Conservation (phyloP, 2,329 filamentous ascomycete genomes). For the Macrophomina pseudophaseolina region DNA sequence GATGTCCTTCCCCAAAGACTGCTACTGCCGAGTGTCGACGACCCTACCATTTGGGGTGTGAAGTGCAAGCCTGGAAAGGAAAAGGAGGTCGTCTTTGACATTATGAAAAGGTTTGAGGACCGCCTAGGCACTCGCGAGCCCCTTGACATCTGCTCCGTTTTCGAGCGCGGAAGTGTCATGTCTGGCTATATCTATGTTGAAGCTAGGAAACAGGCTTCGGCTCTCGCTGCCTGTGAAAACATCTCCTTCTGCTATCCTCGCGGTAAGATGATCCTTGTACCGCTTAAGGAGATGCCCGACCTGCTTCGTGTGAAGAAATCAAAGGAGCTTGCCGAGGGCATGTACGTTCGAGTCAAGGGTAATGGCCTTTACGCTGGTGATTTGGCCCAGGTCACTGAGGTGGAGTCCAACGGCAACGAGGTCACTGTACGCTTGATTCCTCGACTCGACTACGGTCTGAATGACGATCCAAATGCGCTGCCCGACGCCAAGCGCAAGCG, state of each 20-base stretch:
- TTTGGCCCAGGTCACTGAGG: slow-evolving; percentile 87
- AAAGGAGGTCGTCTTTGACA: slow-evolving; percentile 82
- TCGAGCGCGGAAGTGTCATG: slow-evolving; percentile 85
- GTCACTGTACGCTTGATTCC: slow-evolving; percentile 88
- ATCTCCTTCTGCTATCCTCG: slow-evolving; percentile 90
- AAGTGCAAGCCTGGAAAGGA: slow-evolving; percentile 96
- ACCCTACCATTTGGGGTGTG: slow-evolving; percentile 94
- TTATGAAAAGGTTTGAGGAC: slow-evolving; percentile 89
- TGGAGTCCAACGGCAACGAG: slow-evolving; percentile 90
- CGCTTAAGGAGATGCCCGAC: slow-evolving; percentile 97
- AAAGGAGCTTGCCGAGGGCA: slow-evolving; percentile 84
- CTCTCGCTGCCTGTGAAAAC: slow-evolving; percentile 79
- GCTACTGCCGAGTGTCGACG: slow-evolving; percentile 88
- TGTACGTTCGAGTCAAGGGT: slow-evolving; percentile 87
- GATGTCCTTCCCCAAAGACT: slow-evolving; percentile 83
- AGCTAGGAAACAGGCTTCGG: slow-evolving; percentile 83
- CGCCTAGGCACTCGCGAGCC: slow-evolving; percentile 77
- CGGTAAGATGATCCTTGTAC: slow-evolving; percentile 83
- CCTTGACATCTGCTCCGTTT: slow-evolving; percentile 84
- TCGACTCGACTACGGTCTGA: slow-evolving; percentile 86
- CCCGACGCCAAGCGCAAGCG: slow-evolving; percentile 77
- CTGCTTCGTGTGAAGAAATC: slow-evolving; percentile 82
- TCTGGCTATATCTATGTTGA: slow-evolving; percentile 96
- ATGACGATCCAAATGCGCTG: slow-evolving; percentile 69
- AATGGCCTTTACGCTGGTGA: slow-evolving; percentile 84